Conservation (phyloP, 257 asterid genomes). For the Oldenlandia corymbosa region DNA sequence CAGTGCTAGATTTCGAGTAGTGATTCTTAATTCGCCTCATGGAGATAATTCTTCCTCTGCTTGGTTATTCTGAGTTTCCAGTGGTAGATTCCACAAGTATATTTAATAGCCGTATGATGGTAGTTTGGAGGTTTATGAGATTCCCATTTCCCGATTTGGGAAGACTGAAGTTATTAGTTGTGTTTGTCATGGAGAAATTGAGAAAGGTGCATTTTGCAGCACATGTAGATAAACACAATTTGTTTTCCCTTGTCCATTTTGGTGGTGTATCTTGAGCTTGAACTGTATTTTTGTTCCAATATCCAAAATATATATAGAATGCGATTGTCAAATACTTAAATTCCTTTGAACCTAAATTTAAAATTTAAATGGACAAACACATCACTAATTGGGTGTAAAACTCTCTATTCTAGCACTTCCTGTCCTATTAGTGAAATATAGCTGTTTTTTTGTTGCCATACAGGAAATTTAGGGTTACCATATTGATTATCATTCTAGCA, state of each 20-base stretch:
- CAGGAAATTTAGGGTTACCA: neutral
- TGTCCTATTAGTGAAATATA: no score
- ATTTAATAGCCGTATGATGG: neutral
- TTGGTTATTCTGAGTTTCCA: neutral
- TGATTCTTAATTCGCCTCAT: neutral
- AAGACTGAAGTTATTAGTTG: neutral
- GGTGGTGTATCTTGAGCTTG: neutral
- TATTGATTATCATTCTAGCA: neutral
- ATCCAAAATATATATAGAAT: neutral
- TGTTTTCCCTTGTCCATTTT: neutral
- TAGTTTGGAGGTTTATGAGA: neutral
- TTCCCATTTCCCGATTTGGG: neutral
- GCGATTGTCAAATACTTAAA: neutral
- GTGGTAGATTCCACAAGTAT: neutral
- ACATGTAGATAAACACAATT: neutral
- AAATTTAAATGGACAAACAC: neutral
- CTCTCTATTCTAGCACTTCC: neutral
- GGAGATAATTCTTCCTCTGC: neutral
- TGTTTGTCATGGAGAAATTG: neutral
- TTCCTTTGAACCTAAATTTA: neutral
- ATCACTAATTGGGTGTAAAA: neutral
- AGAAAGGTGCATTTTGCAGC: neutral
- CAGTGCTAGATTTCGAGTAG: neutral
- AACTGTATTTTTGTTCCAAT: neutral
- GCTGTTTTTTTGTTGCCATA: no score